Base-by-base conservation (phyloP, 306 rosid genomes). In the Medicago arabica region DNA sequence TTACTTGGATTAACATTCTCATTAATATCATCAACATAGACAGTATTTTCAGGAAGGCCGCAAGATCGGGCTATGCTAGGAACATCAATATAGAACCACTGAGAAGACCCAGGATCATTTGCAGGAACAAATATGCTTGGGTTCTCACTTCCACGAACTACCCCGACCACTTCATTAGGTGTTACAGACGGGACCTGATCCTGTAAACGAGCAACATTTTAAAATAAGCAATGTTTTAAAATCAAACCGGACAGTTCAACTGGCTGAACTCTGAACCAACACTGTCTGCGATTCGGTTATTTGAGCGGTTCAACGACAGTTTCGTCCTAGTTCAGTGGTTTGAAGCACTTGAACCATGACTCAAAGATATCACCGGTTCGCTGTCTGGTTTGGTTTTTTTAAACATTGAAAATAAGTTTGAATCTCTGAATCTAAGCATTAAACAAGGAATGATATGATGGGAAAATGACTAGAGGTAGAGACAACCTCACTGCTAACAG, bases 71-170 rank as follows among this genome's bases (percentile, higher is more conserved):
- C 93, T 21, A 89, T 90, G 70, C 86, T 95, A 51, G 97, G 97
- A 81, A 95, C 96, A 83, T 95, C 96, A 59, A 95, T 84, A 78
- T 87, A 92, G 88, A 95, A 95, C 98, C 98, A 95, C 55, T 95
- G 98, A 66, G 76, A 64, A 69, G 96, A 85, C 64, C 16, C 80
- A 0, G 93, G 97, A 76, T 95, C 98, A 70, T 95, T 95, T 71
- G 91, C 92, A 19, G 98, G 98, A 75, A 95, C 97, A 81, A 92
- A 95, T 76, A 95, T 90, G 82, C 96, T 95, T 23, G 97, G 98
- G 80, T 89, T 92, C 81, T 95, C 98, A 72, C 98, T 95, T 82
- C 86, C 90, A 9, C 98, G 97, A 73, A 92, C 86, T 28, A 90
- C 88, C 14, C 98, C 97, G 58, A 90, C 85, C 40, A 95, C 89